These are phyloP conservation scores for Erodium texanum DNA, from an alignment of 441 rosid genomes.

Conservation along the genomic window DNA sequence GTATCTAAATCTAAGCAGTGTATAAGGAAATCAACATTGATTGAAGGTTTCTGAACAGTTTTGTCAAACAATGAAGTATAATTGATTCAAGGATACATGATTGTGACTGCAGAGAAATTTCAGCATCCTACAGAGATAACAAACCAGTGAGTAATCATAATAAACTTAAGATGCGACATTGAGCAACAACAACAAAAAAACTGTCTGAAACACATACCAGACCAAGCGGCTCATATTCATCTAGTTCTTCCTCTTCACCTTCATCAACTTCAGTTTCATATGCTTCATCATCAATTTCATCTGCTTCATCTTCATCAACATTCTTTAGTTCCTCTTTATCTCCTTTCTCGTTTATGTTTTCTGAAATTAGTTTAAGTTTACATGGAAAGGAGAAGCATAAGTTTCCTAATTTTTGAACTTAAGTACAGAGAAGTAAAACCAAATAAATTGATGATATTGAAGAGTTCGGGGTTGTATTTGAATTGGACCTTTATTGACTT, in stretches of 20 bases:
- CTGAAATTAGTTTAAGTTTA: conserved; percentile 17
- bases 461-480: background rate
- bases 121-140: conserved; percentile 45
- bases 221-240: conserved; percentile 50
- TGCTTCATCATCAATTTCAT: conserved; percentile 46
- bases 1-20: conserved; percentile 35
- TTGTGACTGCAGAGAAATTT: conserved; percentile 39
- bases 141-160: background rate
- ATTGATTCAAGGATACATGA: conserved; percentile 59
- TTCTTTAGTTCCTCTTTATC: conserved; percentile 25
- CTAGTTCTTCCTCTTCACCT: conserved; percentile 61
- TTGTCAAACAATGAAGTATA: background rate
- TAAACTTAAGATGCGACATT: background rate
- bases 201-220: conserved; percentile 19
- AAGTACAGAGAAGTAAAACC: conserved; percentile 8
- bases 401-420: background rate
- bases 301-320: conserved; percentile 34
- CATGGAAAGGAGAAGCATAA: background rate
- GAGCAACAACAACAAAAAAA: background rate
- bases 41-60: conserved; percentile 2
- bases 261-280: conserved; percentile 18
- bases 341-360: conserved; percentile 24
- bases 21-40: conserved; percentile 31
- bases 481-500: conserved; percentile 33
- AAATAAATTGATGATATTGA: conserved; percentile 9